Base-by-base conservation (phyloP, 2,329 filamentous ascomycete species). In the Sclerotinia trifoliorum region DNA sequence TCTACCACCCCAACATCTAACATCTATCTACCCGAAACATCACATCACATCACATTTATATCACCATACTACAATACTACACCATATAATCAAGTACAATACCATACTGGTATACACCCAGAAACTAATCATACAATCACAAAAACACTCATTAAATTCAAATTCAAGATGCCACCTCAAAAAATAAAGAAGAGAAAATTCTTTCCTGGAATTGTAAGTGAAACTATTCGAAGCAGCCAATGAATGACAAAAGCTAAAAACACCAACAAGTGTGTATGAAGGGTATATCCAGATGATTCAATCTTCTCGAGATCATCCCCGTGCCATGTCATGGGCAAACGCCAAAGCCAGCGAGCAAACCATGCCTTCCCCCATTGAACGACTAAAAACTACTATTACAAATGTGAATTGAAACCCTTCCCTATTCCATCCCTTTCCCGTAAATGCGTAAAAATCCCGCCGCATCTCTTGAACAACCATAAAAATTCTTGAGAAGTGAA, bases 371-470 rank as follows among this genome's bases (percentile, higher is more conserved):
- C 55, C 46, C 29, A 24, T 51, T 6, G 24, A 49, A 60, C 42
- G 26, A 65, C 67, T 68, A 68, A 56, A 68, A 54, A 68, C 67
- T 68, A 68, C 44, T 68, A 68, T 68, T 68, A 68, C 67, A 66
- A 66, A 61, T 51, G 46, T 49, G 39, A 24, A 51, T 62, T 49
- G 44, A 54, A 51, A 21, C 60, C 60, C n/a, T 62, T 24, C 42
- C 63, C 42, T 51, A 46, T 57, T 46, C 51, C 51, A 65, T 39
- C 29, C 58, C 44, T 35, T 62, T 61, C 60, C 60, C 46, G 51
- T 51, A 62, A 51, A 62, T 51, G 60, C 60, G 46, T 62, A 44
- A 44, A 55, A 52, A 17, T 39, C 60, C 60, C 21, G 46, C 60
- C 60, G 29, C 60, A 51, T 62, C 8, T 62, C 46, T 62, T 39